A percentile compares a stretch with the other conserved stretches of the same genome.
These are phyloP conservation scores for Breynia disticha DNA, from an alignment of 441 rosid genomes.

Conservation along the genomic window DNA sequence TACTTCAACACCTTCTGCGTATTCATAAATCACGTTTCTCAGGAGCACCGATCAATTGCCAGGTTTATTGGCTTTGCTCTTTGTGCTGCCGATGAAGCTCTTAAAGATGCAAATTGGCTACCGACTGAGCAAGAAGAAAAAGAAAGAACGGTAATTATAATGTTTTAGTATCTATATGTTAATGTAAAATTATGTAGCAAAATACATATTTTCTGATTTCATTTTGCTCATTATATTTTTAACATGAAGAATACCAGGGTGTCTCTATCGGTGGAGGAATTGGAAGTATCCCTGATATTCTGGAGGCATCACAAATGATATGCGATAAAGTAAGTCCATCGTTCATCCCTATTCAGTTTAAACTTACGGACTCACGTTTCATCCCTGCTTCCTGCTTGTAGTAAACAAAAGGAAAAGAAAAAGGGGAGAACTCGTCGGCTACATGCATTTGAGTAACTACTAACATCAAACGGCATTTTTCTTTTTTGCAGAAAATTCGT, in stretches of 20 bases:
- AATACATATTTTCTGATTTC: slow-evolving; percentile 5
- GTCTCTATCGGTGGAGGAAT: slow-evolving; percentile 93
- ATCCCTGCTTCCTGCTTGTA: neutral
- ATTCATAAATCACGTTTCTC: slow-evolving; percentile 9
- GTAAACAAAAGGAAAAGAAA: too few species aligned
- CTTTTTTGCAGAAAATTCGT: slow-evolving; percentile 55
- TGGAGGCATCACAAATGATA: slow-evolving; percentile 86
- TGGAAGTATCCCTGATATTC: slow-evolving; percentile 76
- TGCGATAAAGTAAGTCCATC: slow-evolving; percentile 53
- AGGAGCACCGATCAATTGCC: slow-evolving; percentile 67
- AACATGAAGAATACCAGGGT: slow-evolving; percentile 54
- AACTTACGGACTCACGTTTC: neutral
- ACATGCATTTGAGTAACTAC: slow-evolving; percentile 7
- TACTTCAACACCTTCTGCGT: neutral
- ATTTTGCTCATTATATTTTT: slow-evolving; percentile 14
- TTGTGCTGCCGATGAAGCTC: slow-evolving; percentile 89
- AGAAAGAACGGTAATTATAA: slow-evolving; percentile 58
- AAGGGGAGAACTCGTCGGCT: slow-evolving; percentile 4
- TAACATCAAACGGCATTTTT: slow-evolving; percentile 13
- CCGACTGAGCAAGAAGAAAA: slow-evolving; percentile 58
- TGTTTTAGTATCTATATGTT: slow-evolving; percentile 1
- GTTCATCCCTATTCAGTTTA: neutral
- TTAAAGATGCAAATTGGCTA: slow-evolving; percentile 73
- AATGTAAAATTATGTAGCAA: neutral
- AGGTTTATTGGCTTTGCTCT: slow-evolving; percentile 83